Evolutionary conservation across 495 filamentous ascomycete genomes (phyloP), one percentile per base, ranked within the genome.

Genomic region (Xylaria venustula): DNA sequence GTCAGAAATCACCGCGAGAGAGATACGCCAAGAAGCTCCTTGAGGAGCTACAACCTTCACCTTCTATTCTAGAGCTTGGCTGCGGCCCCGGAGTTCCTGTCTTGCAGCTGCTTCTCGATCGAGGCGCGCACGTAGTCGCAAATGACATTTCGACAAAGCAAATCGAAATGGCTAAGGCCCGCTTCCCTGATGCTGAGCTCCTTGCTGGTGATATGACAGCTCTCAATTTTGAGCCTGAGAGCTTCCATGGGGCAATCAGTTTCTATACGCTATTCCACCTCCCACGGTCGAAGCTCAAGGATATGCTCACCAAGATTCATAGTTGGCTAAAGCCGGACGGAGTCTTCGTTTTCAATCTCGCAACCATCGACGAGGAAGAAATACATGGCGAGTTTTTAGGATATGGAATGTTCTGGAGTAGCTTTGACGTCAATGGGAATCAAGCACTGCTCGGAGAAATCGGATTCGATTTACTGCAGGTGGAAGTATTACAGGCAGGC

Each of bases 251-350:
- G 1, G 77, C 81, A 1, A 36, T 78, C 11, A 75, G 60, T 0
- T 69, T 82, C 58, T 80, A 78, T 53, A 74, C 75, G 4, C 68
- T 81, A 32, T 72, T 81, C 48, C 80, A 81, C 60, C 67, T 81
- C 1, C 78, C 78, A 4, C 68, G 77, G 5, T 58, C 61, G 3
- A 76, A 82, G 57, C 77, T 80, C 44, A 58, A 23, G 2, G 53
- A 54, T 2, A 62, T 80, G 32, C 60, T 82, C 11, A 7, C 15
- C 9, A 66, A 71, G 26, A 74, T 79, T 34, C 54, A 30, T 11
- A 20, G 7, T 2, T 81, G 79, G 79, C 56, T 82, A 46, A 77
- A 75, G 54, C 68, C 72, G 12, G 75, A 74, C 0, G 78, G 78
- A 0, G 57, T 44, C 51, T 40, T 80, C 5, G 49, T 80, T 9